Percentiles rank a stretch among this genome's conserved stretches.
Conservation (phyloP, 108 stramenopile genomes). For the Stephanodiscus triporus region DNA sequence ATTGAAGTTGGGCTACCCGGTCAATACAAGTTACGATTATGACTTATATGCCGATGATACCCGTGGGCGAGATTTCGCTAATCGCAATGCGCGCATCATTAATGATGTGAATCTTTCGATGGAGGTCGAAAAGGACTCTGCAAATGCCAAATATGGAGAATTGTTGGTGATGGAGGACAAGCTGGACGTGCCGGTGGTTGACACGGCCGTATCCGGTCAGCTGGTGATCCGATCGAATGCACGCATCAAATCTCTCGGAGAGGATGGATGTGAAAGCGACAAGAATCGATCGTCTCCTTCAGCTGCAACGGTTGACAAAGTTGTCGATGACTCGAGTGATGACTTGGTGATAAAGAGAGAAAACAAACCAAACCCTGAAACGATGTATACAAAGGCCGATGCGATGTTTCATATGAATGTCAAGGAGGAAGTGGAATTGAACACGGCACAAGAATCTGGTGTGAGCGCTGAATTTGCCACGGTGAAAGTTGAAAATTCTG, state of each 20-base stretch:
- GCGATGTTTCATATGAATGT: background rate
- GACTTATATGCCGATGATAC: background rate
- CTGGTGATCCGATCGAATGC: no score
- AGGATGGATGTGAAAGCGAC: no score
- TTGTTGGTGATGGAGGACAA: constrained; percentile 2
- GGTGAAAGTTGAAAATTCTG: no score
- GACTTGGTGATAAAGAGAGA: background rate
- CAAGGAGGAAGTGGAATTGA: background rate
- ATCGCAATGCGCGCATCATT: background rate
- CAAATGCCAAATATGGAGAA: background rate
- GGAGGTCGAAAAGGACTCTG: constrained; percentile 2
- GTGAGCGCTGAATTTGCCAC: no score
- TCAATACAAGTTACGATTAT: background rate
- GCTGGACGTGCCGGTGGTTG: no score
- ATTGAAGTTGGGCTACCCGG: background rate
- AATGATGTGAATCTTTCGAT: background rate
- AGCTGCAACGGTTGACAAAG: background rate
- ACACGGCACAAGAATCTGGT: background rate
- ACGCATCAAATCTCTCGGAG: no score
- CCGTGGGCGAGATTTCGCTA: no score
- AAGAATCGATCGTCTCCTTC: background rate
- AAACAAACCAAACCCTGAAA: background rate
- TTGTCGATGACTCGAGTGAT: background rate
- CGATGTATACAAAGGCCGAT: no score
- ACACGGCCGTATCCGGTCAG: no score